These are phyloP conservation scores for Climacium dendroides DNA, from an alignment of 225 moss, liverwort and hornwort genomes.

Conservation along the genomic window DNA sequence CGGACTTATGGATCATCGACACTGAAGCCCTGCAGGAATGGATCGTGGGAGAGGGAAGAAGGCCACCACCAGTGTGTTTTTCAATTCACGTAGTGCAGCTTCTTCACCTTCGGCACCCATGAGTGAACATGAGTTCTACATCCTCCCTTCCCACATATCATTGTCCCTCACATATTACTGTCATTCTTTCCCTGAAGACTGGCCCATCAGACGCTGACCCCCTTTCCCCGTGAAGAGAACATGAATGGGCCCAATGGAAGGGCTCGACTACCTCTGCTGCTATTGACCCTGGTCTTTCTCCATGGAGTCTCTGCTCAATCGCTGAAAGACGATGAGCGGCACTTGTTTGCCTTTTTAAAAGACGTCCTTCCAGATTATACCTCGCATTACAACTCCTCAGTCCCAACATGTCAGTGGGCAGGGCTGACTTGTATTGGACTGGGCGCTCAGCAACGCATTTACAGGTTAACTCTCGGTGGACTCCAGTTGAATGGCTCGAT, in stretches of 20 bases:
- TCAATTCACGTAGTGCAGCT: background rate
- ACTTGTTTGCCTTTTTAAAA: conserved; percentile 5
- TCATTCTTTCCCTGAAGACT: background rate
- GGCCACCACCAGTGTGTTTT: background rate
- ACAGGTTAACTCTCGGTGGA: background rate
- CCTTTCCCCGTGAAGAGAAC: background rate
- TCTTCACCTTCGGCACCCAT: background rate
- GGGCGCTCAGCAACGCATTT: conserved; percentile 32
- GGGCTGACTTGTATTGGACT: conserved; percentile 27
- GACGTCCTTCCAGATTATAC: conserved; percentile 16
- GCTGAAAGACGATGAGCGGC: conserved; percentile 15
- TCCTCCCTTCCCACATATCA: background rate
- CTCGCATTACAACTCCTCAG: conserved; percentile 5
- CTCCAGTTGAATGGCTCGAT: conserved; percentile 26
- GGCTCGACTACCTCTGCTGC: conserved; percentile 2
- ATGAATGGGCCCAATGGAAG: conserved; percentile 17
- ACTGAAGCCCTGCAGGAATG: background rate
- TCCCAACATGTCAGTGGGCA: conserved; percentile 26
- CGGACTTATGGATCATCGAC: background rate
- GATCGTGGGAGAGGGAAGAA: background rate
- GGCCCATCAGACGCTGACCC: background rate
- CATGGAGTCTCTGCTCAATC: conserved; percentile 11
- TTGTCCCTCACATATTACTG: background rate
- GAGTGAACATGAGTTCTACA: background rate
- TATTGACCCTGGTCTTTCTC: conserved; percentile 2